Evolutionary conservation across 2,329 filamentous ascomycete species (phyloP).

Genomic region (Exophiala spinifera): DNA sequence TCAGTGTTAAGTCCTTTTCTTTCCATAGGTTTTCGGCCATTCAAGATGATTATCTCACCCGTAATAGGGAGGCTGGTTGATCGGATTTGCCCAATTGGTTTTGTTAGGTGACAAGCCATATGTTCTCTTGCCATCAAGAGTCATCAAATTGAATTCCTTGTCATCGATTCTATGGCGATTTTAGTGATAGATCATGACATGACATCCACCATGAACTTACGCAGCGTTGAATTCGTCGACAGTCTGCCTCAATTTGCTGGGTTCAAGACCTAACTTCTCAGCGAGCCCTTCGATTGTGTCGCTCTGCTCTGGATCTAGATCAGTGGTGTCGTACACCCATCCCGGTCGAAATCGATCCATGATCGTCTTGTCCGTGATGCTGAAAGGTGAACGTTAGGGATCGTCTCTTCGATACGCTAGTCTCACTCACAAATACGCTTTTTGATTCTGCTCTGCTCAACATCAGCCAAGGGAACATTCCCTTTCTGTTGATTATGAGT

Average conservation of each 20-base stretch:
- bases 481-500: too few species aligned
- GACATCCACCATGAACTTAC: conserved; percentile 1
- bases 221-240: conserved; percentile 42
- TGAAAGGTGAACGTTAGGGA: not conserved
- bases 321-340: conserved; percentile 45
- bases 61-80: conserved; percentile 39
- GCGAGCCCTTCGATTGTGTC: conserved; percentile 42
- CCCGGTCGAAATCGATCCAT: conserved; percentile 43
- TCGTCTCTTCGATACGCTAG: too few species aligned
- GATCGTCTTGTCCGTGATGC: conserved; percentile 40
- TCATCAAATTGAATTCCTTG: conserved; percentile 42
- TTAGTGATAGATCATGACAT: not conserved
- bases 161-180: conserved; percentile 30
- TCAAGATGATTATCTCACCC: conserved; percentile 23
- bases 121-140: conserved; percentile 38
- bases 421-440: conserved; percentile 36
- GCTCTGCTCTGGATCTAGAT: conserved; percentile 40
- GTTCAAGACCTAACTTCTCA: conserved; percentile 37
- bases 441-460: conserved; percentile 42
- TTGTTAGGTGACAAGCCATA: conserved; percentile 35
- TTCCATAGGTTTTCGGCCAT: too few species aligned
- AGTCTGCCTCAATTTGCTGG: conserved; percentile 38
- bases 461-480: conserved; percentile 40
- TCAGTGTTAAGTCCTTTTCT: too few species aligned
- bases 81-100: conserved; percentile 43